Percentiles rank a stretch among this genome's conserved stretches.
Conservation (phyloP, 345 rosid species). For the Brassica juncea region DNA sequence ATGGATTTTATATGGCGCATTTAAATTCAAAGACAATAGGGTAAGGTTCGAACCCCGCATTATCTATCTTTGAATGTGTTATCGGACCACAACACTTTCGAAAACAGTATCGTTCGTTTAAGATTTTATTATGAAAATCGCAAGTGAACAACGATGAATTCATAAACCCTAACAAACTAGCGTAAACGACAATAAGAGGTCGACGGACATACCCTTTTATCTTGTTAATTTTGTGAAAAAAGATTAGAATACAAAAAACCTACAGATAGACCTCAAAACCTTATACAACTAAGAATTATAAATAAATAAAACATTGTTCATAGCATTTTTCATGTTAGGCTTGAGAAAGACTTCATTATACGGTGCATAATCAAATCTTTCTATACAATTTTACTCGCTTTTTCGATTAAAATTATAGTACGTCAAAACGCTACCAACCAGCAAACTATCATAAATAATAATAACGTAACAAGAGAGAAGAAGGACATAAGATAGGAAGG, state of each 20-base stretch:
- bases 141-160: slow-evolving; percentile 2
- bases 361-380: background rate
- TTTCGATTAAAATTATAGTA: background rate
- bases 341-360: background rate
- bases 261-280: background rate
- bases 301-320: background rate
- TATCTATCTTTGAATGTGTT: slow-evolving; percentile 1
- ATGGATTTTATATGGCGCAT: slow-evolving; percentile 4
- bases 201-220: background rate
- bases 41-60: background rate
- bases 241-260: background rate
- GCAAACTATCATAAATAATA: background rate
- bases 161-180: background rate
- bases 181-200: background rate
- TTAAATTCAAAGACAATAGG: background rate
- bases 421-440: background rate
- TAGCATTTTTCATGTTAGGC: background rate
- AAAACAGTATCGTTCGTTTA: background rate
- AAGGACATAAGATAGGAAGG: background rate
- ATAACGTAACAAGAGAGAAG: background rate
- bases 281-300: background rate
- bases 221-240: background rate
- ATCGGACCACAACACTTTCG: background rate
- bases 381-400: background rate
- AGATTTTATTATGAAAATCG: background rate